phyloP scores from a whole-genome alignment of 345 rosid species.

The Salix udensis region DNA sequence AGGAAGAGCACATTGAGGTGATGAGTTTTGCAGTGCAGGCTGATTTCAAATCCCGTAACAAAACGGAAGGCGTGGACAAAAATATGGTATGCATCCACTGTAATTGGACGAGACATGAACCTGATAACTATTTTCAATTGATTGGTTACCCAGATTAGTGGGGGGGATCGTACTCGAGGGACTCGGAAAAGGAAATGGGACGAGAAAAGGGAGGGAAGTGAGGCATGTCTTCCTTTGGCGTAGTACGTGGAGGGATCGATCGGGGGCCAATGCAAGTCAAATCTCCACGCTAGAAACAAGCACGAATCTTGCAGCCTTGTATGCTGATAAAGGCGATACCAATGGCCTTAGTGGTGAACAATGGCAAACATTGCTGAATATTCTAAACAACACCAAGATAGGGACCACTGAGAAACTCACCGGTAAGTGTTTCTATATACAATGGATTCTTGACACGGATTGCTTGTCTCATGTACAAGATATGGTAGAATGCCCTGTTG shows the following conservation, averaged over 20 bases:
- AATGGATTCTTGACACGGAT: neutral
- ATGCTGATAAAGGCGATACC: neutral
- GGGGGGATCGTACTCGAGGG: neutral
- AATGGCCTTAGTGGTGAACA: neutral
- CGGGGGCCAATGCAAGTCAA: neutral
- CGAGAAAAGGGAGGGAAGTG: neutral
- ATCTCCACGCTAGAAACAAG: neutral
- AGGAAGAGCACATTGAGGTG: neutral
- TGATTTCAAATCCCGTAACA: no score
- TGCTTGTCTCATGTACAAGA: neutral
- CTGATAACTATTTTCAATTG: neutral
- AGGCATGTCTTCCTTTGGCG: no score
- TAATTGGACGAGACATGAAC: neutral
- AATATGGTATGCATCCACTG: neutral
- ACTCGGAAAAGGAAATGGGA: neutral
- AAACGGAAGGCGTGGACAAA: neutral
- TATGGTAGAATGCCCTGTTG: neutral
- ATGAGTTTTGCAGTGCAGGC: neutral
- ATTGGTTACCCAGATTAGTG: constrained; percentile 5
- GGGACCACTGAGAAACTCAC: neutral
- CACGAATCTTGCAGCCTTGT: no score
- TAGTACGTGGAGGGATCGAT: no score
- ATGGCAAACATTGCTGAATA: neutral
- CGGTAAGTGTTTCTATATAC: neutral
- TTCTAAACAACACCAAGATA: neutral